These are phyloP conservation scores for Hyaloscypha finlandica DNA, from an alignment of 495 filamentous ascomycete genomes.

Conservation along the genomic window DNA sequence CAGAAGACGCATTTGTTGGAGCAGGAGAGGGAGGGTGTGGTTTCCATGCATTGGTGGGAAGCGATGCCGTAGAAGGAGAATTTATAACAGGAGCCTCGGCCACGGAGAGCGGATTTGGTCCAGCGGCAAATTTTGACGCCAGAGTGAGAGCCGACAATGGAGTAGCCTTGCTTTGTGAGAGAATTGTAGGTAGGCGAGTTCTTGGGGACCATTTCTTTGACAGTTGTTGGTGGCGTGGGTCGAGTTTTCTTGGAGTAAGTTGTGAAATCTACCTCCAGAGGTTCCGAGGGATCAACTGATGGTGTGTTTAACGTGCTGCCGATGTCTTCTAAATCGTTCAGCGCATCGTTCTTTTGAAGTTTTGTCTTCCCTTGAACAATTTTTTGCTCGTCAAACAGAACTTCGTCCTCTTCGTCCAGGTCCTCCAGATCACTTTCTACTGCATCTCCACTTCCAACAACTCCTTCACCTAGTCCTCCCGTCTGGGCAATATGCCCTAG, in stretches of 20 bases:
- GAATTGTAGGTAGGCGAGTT: constrained; percentile 83
- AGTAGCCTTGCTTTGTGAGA: constrained; percentile 94
- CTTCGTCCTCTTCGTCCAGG: constrained; percentile 57
- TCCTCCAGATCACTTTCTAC: constrained; percentile 81
- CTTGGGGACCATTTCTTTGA: constrained; percentile 92
- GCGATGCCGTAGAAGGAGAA: constrained; percentile 94
- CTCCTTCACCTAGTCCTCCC: constrained; percentile 74
- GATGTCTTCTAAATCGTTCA: constrained; percentile 86
- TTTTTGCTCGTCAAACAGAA: constrained; percentile 35
- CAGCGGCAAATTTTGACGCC: constrained; percentile 98
- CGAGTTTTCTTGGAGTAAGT: constrained; percentile 53
- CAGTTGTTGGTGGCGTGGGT: constrained; percentile 36
- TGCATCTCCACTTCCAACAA: constrained; percentile 77
- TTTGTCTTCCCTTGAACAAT: constrained; percentile 35
- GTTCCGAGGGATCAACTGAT: constrained; percentile 40
- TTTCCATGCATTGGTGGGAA: constrained; percentile 97
- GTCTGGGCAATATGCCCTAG: constrained; percentile 61
- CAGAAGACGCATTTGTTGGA: constrained; percentile 99
- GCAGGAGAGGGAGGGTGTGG: constrained; percentile 91
- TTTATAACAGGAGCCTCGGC: constrained; percentile 95
- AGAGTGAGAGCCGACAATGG: constrained; percentile 91
- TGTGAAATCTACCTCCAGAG: constrained; percentile 87
- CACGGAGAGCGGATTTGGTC: constrained; percentile 97
- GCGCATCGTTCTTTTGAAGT: constrained; percentile 44
- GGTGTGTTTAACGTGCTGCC: constrained; percentile 59